A percentile compares a stretch with the other conserved stretches of the same genome.
Conservation (phyloP, 805 yeast genomes). For the Ogataea methylovora region DNA sequence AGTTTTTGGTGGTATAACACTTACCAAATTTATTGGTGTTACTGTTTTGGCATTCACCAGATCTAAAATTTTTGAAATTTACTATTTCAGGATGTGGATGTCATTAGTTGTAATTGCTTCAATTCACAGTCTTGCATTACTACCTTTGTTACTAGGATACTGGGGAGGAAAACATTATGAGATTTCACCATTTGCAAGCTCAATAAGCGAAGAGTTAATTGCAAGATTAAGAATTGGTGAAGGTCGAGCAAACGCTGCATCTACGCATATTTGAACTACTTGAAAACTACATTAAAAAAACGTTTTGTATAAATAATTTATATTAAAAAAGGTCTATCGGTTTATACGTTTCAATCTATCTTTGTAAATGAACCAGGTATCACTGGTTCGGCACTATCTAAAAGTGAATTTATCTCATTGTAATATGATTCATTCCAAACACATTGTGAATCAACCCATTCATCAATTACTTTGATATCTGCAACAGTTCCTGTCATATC, state of each 20-base stretch:
- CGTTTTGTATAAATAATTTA: too few relatives aligned
- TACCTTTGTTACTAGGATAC: slow-evolving; percentile 66
- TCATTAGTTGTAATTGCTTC: slow-evolving; percentile 71
- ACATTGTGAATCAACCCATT: slow-evolving; percentile 11
- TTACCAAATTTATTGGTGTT: slow-evolving; percentile 87
- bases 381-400: slow-evolving; percentile 7
- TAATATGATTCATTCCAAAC: slow-evolving; percentile 11
- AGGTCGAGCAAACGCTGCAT: too few relatives aligned
- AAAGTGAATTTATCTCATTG: slow-evolving; percentile 8
- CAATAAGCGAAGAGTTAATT: slow-evolving; percentile 17
- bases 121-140: slow-evolving; percentile 65
- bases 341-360: too few relatives aligned
- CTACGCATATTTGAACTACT: too few relatives aligned
- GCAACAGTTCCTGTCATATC: background rate
- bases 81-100: slow-evolving; percentile 94
- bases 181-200: slow-evolving; percentile 10
- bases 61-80: slow-evolving; percentile 83
- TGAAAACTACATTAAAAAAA: too few relatives aligned
- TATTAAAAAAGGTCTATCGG: too few relatives aligned
- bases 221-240: slow-evolving; percentile 10
- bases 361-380: slow-evolving; percentile 11
- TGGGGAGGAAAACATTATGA: slow-evolving; percentile 54
- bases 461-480: slow-evolving; percentile 1
- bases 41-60: slow-evolving; percentile 78
- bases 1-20: slow-evolving; percentile 82